These are phyloP conservation scores for Phytophthora foliorum DNA, from an alignment of 352 stramenopile species.

Conservation along the genomic window DNA sequence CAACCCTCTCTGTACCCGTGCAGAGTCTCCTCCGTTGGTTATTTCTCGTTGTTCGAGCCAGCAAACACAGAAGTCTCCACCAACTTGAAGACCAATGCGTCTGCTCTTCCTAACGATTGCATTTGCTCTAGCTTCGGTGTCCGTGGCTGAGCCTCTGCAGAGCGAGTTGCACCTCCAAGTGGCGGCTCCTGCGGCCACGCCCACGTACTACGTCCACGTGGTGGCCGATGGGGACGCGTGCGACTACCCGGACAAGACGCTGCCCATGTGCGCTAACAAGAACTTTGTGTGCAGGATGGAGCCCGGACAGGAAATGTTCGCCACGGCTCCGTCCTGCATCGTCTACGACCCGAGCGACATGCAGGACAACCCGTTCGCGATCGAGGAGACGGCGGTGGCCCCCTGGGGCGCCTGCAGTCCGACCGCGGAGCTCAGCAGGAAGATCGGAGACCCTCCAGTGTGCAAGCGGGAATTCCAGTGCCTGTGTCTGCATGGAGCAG, in stretches of 20 bases:
- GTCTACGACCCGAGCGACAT: conserved; percentile 44
- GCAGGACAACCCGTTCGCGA: conserved; percentile 45
- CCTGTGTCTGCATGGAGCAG: conserved; percentile 38
- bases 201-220: conserved; percentile 43
- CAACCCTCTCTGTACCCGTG: conserved; percentile 7
- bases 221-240: conserved; percentile 43
- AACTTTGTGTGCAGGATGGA: conserved; percentile 64
- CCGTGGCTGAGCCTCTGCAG: conserved; percentile 4
- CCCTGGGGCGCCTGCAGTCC: conserved; percentile 52
- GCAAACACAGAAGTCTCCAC: conserved; percentile 7
- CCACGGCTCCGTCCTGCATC: conserved; percentile 45
- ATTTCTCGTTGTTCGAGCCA: conserved; percentile 17
- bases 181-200: neutral
- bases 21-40: conserved; percentile 4
- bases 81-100: conserved; percentile 12
- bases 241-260: conserved; percentile 25
- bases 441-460: conserved; percentile 43
- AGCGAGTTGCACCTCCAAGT: conserved; percentile 18
- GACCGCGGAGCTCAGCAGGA: conserved; percentile 24
- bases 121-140: conserved; percentile 5
- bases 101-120: conserved; percentile 8
- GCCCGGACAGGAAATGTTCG: conserved; percentile 48
- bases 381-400: conserved; percentile 35
- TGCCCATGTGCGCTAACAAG: conserved; percentile 57
- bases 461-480: conserved; percentile 60